These are phyloP conservation scores for Mycena indigotica DNA, from an alignment of 768 basidiomycete genomes.

Conservation along the genomic window DNA sequence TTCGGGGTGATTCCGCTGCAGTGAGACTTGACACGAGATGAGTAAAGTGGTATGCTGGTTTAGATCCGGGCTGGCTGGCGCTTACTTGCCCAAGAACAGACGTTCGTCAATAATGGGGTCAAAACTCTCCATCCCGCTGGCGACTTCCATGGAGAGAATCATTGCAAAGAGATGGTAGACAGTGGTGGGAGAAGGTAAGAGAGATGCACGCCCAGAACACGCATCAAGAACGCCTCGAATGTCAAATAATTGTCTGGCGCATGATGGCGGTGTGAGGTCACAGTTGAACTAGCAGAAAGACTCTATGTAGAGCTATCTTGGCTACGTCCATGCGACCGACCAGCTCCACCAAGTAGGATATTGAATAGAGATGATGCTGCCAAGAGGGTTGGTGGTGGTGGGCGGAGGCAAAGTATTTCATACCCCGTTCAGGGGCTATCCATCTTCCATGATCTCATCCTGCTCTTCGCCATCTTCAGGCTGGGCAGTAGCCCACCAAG, in stretches of 20 bases:
- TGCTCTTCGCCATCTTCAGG: slow-evolving; percentile 43
- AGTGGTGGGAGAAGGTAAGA: not conserved
- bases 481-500: slow-evolving; percentile 71
- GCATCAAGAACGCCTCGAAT: not conserved
- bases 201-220: slow-evolving; percentile 6
- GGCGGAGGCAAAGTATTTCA: no score
- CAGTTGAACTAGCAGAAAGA: not conserved
- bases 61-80: no score
- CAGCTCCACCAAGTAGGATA: no score
- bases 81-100: slow-evolving; percentile 41
- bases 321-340: no score
- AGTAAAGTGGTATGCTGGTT: no score
- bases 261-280: not conserved
- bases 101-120: slow-evolving; percentile 32
- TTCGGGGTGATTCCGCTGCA: slow-evolving; percentile 34
- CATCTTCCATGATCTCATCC: slow-evolving; percentile 43
- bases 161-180: not conserved
- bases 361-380: no score
- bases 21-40: slow-evolving; percentile 28
- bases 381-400: no score
- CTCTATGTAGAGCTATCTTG: not conserved
- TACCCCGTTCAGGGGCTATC: no score
- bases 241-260: not conserved
- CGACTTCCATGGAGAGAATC: not conserved
- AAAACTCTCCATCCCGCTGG: slow-evolving; percentile 16